phyloP scores from a whole-genome alignment of 192 early-diverging fungal species.

The Mortierella hygrophila region DNA sequence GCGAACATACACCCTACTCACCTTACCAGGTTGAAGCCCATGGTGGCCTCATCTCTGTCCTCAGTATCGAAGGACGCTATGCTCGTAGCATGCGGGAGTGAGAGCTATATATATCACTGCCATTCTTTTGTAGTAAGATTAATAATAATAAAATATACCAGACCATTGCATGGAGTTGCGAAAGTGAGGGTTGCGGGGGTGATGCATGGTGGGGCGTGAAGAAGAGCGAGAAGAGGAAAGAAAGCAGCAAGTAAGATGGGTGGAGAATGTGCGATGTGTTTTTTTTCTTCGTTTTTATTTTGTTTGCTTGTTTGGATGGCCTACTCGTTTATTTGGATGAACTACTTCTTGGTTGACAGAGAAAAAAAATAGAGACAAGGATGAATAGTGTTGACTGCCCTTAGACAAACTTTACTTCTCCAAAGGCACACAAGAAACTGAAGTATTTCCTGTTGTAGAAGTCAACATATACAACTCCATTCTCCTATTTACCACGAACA shows the following conservation, averaged over 20 bases:
- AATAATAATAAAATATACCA: slow-evolving; percentile 2
- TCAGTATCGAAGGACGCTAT: slow-evolving; percentile 60
- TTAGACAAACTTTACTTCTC: background rate
- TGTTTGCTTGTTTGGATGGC: too few relatives aligned
- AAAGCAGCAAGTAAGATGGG: too few relatives aligned
- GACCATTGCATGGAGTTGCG: too few relatives aligned
- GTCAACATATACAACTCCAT: background rate
- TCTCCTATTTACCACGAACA: background rate
- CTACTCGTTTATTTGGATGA: too few relatives aligned
- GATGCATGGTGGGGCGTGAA: too few relatives aligned
- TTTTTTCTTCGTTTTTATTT: too few relatives aligned
- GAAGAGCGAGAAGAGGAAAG: too few relatives aligned
- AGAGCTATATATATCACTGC: background rate
- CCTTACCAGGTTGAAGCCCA: slow-evolving; percentile 73
- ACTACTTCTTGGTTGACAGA: too few relatives aligned
- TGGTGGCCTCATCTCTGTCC: slow-evolving; percentile 55
- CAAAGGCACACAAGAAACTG: background rate
- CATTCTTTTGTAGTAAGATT: background rate
- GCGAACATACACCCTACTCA: slow-evolving; percentile 63
- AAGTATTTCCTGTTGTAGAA: background rate
- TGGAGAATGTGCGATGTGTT: too few relatives aligned
- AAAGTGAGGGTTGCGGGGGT: too few relatives aligned
- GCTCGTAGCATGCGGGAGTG: slow-evolving; percentile 47
- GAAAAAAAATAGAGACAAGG: too few relatives aligned
- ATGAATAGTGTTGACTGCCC: too few relatives aligned